Percentiles rank a stretch among this genome's conserved stretches.
Evolutionary conservation across 2,329 filamentous ascomycete species (phyloP).

Genomic region (Esteya vermicola): DNA sequence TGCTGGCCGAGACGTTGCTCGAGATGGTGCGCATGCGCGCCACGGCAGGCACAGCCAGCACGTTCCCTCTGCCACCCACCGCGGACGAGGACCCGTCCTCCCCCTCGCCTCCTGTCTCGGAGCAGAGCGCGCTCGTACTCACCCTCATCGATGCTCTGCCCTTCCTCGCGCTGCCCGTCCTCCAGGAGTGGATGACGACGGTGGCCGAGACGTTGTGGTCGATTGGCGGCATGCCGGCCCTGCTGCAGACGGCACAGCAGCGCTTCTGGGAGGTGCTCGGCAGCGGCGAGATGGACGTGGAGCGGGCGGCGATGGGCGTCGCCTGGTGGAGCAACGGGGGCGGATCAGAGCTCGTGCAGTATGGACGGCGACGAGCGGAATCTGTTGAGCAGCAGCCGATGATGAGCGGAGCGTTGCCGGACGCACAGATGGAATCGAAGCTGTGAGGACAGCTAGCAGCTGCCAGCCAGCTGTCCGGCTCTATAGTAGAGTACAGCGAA

Average conservation of each 20-base stretch:
- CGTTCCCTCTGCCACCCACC: constrained; percentile 17
- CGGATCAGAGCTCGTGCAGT: constrained; percentile 35
- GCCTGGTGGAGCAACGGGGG: constrained; percentile 66
- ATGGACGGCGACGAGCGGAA: constrained; percentile 11
- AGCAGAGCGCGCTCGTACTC: constrained; percentile 63
- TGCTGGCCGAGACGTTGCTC: constrained; percentile 65
- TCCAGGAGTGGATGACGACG: constrained; percentile 71
- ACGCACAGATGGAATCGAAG: constrained; percentile 14
- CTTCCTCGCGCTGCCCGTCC: constrained; percentile 50
- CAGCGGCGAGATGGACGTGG: constrained; percentile 77
- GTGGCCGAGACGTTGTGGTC: constrained; percentile 52
- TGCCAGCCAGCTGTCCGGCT: background rate
- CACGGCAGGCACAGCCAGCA: constrained; percentile 28
- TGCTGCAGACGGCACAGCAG: constrained; percentile 51
- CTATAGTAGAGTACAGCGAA: too few relatives aligned
- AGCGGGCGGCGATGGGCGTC: constrained; percentile 63
- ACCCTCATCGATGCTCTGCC: constrained; percentile 70
- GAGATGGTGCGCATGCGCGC: constrained; percentile 63
- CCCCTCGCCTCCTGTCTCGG: too few relatives aligned
- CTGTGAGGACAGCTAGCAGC: too few relatives aligned
- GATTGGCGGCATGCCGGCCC: constrained; percentile 41
- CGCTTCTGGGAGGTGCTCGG: constrained; percentile 70
- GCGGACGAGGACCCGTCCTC: constrained; percentile 17
- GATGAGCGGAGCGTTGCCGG: constrained; percentile 39
- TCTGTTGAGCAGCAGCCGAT: constrained; percentile 15